Conservation (phyloP, 305 asterid genomes). For the Fraxinus sp. region DNA sequence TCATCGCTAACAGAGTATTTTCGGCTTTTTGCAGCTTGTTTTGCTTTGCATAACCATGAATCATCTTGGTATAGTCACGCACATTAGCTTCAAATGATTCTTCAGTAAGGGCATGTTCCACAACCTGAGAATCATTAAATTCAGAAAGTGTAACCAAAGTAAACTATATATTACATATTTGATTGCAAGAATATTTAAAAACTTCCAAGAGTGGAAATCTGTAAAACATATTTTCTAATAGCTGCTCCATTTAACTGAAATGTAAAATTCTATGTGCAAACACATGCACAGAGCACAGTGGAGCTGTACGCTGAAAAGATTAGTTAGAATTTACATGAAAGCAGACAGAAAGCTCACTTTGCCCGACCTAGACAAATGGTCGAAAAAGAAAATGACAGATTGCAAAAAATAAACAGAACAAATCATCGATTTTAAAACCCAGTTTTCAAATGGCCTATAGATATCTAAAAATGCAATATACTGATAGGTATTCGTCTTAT, state of each 20-base stretch:
- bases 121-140: slow-evolving; percentile 46
- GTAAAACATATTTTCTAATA: background rate
- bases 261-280: background rate
- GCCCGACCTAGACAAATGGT: background rate
- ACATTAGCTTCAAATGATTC: slow-evolving; percentile 75
- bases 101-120: slow-evolving; percentile 58
- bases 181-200: background rate
- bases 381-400: background rate
- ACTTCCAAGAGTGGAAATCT: background rate
- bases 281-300: background rate
- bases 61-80: slow-evolving; percentile 83
- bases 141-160: background rate
- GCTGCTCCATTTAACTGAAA: background rate
- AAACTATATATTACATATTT: background rate
- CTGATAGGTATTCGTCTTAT: background rate
- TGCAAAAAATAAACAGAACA: background rate
- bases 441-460: background rate
- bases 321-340: background rate
- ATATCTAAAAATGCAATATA: background rate
- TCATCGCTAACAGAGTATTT: slow-evolving; percentile 53
- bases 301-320: background rate
- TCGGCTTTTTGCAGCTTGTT: slow-evolving; percentile 65
- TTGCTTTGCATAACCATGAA: slow-evolving; percentile 60
- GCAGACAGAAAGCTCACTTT: background rate
- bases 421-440: background rate